These are phyloP conservation scores for Solanum lycopersicoides DNA, from an alignment of 257 asterid genomes.

Conservation along the genomic window DNA sequence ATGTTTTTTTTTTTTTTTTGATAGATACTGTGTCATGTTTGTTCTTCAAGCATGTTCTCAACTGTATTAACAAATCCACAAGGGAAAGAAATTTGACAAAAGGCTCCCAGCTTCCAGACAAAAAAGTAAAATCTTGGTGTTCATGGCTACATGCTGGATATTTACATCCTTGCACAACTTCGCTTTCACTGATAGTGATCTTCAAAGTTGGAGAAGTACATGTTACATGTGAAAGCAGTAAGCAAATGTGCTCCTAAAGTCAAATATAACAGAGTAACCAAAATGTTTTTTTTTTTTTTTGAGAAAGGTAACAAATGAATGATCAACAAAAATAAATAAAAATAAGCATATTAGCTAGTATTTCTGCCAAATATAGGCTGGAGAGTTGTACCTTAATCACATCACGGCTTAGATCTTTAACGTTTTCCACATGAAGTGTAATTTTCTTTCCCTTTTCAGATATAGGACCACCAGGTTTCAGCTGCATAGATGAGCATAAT, in stretches of 20 bases:
- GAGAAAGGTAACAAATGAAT: not conserved
- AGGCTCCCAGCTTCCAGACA: not conserved
- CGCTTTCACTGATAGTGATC: not conserved
- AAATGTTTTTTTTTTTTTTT: not conserved
- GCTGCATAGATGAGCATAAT: conserved; percentile 32
- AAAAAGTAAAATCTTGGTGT: not conserved
- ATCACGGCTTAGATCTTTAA: conserved; percentile 80
- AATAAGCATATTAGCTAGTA: not conserved
- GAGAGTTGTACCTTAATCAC: conserved; percentile 65
- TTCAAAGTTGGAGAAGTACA: not conserved
- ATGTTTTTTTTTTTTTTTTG: not conserved
- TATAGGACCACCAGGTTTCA: conserved; percentile 84
- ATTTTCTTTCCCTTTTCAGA: conserved; percentile 83
- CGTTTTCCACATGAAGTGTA: conserved; percentile 45
- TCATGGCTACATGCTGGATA: not conserved
- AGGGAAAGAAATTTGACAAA: not conserved
- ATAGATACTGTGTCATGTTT: not conserved
- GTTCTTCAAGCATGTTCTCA: not conserved
- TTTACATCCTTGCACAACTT: not conserved
- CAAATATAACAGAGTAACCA: not conserved
- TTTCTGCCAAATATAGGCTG: not conserved
- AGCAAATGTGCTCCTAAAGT: not conserved
- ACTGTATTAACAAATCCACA: not conserved
- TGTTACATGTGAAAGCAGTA: not conserved
- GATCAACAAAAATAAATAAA: not conserved